Conservation (phyloP, 2,329 filamentous ascomycete species). For the Phoma herbarum region DNA sequence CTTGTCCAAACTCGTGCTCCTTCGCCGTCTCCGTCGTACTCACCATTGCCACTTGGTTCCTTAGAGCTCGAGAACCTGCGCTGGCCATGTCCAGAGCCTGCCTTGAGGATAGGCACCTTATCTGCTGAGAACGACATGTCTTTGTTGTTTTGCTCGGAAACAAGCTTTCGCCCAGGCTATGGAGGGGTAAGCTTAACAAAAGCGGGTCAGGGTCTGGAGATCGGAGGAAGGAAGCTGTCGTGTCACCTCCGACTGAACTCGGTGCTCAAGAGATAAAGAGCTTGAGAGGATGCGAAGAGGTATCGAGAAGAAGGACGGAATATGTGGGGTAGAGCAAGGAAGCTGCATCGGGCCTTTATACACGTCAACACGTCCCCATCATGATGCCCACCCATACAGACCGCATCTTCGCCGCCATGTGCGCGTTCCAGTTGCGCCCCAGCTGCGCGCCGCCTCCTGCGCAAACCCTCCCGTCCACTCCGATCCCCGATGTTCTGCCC, state of each 20-base stretch:
- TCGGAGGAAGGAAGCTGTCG: conserved; percentile 2
- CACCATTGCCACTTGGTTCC: conserved; percentile 50
- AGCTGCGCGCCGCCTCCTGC: background rate
- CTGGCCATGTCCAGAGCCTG: conserved; percentile 34
- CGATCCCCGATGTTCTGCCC: conserved; percentile 14
- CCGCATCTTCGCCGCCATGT: conserved; percentile 20
- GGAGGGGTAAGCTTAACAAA: conserved; percentile 14
- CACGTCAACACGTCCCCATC: conserved; percentile 2
- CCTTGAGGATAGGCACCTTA: conserved; percentile 45
- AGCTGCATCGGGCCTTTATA: conserved; percentile 17
- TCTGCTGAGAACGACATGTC: conserved; percentile 49
- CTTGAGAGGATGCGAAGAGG: background rate
- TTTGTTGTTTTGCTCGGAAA: conserved; percentile 11
- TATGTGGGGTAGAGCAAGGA: conserved; percentile 5
- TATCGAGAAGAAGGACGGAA: background rate
- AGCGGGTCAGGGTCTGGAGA: conserved; percentile 11
- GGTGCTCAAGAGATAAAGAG: background rate
- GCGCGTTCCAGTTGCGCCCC: conserved; percentile 3
- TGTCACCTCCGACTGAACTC: conserved; percentile 2
- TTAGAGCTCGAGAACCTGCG: conserved; percentile 49
- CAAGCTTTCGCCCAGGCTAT: conserved; percentile 21
- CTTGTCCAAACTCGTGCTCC: background rate
- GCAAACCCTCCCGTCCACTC: conserved; percentile 1
- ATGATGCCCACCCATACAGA: conserved; percentile 14
- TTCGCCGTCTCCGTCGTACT: conserved; percentile 29